Conservation (phyloP, 2,329 filamentous ascomycete genomes). For the Fusarium austroafricanum region DNA sequence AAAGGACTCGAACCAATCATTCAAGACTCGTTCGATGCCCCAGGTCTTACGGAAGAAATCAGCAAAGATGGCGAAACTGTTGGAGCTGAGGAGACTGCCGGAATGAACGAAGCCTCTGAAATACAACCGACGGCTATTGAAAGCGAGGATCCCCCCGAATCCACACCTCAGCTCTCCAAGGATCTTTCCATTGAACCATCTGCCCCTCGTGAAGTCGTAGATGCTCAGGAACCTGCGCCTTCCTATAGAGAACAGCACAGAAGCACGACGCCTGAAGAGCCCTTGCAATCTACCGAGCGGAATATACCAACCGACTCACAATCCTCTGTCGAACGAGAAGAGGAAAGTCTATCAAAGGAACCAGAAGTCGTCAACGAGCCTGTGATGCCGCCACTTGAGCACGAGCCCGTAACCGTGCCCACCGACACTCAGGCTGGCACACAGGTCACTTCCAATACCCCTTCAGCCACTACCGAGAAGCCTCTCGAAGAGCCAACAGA, state of each 20-base stretch:
- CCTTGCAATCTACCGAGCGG: neutral
- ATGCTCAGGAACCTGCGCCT: neutral
- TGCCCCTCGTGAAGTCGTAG: neutral
- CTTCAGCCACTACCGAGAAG: neutral
- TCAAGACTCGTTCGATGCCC: constrained; percentile 18
- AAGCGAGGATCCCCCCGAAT: neutral
- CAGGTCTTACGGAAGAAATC: neutral
- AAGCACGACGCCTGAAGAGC: constrained; percentile 3
- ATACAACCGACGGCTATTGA: neutral
- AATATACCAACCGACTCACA: neutral
- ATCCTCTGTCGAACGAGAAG: neutral
- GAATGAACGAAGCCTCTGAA: constrained; percentile 7
- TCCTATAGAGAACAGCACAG: neutral
- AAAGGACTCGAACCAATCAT: constrained; percentile 37
- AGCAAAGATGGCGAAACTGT: neutral
- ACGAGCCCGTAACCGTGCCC: neutral
- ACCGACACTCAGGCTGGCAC: neutral
- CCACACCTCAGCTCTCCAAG: neutral
- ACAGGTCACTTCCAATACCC: constrained; percentile 30
- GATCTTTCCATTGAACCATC: neutral
- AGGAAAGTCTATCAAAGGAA: neutral
- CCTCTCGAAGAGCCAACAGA: constrained; percentile 4
- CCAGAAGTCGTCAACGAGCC: constrained; percentile 2
- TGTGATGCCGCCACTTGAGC: constrained; percentile 12
- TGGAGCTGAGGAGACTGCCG: neutral